A percentile compares a stretch with the other conserved stretches of the same genome.
phyloP scores from a whole-genome alignment of 495 filamentous ascomycete species.

The Daldinia bambusicola region DNA sequence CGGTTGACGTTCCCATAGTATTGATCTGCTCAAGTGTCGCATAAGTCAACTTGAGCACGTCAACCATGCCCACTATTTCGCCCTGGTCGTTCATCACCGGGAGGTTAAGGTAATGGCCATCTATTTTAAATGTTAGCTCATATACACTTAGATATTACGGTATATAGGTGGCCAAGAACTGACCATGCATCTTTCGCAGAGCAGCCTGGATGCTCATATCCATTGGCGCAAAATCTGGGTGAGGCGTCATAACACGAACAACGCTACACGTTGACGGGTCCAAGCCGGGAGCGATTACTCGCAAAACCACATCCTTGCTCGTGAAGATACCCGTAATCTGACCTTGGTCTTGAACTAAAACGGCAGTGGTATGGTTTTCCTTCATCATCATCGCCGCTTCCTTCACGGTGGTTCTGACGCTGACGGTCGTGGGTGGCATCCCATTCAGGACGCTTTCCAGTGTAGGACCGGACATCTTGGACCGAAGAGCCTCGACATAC shows the following conservation, averaged over 20 bases:
- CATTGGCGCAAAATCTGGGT: conserved; percentile 97
- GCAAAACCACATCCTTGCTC: conserved; percentile 97
- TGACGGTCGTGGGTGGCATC: conserved; percentile 91
- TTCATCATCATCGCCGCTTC: conserved; percentile 96
- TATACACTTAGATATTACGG: not conserved
- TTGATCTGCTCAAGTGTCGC: conserved; percentile 95
- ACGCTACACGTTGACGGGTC: conserved; percentile 97
- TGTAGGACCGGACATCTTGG: conserved; percentile 98
- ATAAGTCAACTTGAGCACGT: conserved; percentile 97
- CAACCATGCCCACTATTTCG: conserved; percentile 99
- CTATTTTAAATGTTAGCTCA: conserved; percentile 56
- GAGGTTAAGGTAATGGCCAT: conserved; percentile 97
- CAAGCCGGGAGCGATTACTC: conserved; percentile 95
- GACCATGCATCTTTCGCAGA: conserved; percentile 98
- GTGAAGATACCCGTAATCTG: conserved; percentile 99
- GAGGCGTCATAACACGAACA: conserved; percentile 97
- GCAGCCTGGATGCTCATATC: conserved; percentile 99
- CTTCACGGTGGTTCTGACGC: conserved; percentile 93
- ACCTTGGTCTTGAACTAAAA: conserved; percentile 95
- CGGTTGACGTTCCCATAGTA: conserved; percentile 69
- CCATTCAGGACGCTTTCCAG: conserved; percentile 94
- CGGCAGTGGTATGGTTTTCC: conserved; percentile 96
- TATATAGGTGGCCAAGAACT: conserved; percentile 45
- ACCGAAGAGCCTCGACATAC: conserved; percentile 93
- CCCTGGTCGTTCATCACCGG: conserved; percentile 97